phyloP scores from a whole-genome alignment of 2,329 filamentous ascomycete genomes.

The Xenoacremonium recifei region DNA sequence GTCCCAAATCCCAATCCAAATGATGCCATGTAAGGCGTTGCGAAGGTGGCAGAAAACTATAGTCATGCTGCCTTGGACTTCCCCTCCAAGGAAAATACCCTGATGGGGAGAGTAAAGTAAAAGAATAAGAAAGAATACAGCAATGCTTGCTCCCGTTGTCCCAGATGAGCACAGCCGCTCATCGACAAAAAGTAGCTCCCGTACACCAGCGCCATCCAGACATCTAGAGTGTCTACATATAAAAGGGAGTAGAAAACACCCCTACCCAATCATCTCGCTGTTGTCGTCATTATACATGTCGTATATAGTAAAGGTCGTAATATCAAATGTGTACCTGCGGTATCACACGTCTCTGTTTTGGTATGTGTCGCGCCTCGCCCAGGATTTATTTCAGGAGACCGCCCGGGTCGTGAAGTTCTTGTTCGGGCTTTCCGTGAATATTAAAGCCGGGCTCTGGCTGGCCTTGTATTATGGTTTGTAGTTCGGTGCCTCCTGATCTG shows the following conservation, averaged over 20 bases:
- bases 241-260: slow-evolving; percentile 5
- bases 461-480: slow-evolving; percentile 46
- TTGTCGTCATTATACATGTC: slow-evolving; percentile 18
- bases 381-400: slow-evolving; percentile 38
- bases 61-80: no score
- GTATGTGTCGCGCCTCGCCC: background rate
- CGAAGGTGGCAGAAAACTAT: no score
- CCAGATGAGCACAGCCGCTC: no score
- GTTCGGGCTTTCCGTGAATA: slow-evolving; percentile 28
- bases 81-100: no score
- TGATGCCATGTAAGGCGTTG: background rate
- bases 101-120: no score
- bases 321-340: slow-evolving; percentile 1
- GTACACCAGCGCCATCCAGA: slow-evolving; percentile 14
- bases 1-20: slow-evolving; percentile 13
- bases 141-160: no score
- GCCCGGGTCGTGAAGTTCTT: slow-evolving; percentile 38
- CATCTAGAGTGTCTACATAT: slow-evolving; percentile 14
- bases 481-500: slow-evolving; percentile 38
- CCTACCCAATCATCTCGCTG: slow-evolving; percentile 8
- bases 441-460: slow-evolving; percentile 33
- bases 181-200: no score
- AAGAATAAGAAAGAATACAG: no score
- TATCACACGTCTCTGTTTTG: no score
- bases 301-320: slow-evolving; percentile 12